Evolutionary conservation across 2,329 filamentous ascomycete species (phyloP).

Genomic region (Sphaerulina musiva): DNA sequence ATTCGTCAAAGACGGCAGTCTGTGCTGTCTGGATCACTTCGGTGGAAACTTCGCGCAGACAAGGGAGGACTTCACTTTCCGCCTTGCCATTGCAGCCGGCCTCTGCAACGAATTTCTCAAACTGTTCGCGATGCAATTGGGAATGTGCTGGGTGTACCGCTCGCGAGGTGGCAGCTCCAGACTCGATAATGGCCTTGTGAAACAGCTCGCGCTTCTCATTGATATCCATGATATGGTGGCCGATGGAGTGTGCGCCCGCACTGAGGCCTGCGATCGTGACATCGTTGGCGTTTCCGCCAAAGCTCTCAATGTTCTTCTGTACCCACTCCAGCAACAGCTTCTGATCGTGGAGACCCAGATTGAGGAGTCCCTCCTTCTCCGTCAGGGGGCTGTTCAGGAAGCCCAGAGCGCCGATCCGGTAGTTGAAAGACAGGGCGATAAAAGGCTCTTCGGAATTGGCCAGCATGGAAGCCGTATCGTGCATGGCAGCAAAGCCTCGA

Average conservation of each 20-base stretch:
- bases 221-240: slow-evolving; percentile 58
- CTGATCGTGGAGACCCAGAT: slow-evolving; percentile 37
- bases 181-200: slow-evolving; percentile 44
- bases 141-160: slow-evolving; percentile 40
- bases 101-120: slow-evolving; percentile 37
- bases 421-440: slow-evolving; percentile 54
- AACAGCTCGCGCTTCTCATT: slow-evolving; percentile 37
- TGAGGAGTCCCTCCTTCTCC: slow-evolving; percentile 48
- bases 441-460: slow-evolving; percentile 46
- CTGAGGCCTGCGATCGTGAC: slow-evolving; percentile 38
- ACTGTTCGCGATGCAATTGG: slow-evolving; percentile 41
- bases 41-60: slow-evolving; percentile 38
- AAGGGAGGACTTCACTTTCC: slow-evolving; percentile 36
- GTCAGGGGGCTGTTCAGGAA: slow-evolving; percentile 55
- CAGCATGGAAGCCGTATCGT: slow-evolving; percentile 51
- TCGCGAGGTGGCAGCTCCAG: slow-evolving; percentile 43
- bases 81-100: slow-evolving; percentile 30
- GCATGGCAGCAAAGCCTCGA: slow-evolving; percentile 44
- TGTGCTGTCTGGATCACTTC: slow-evolving; percentile 37
- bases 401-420: slow-evolving; percentile 60
- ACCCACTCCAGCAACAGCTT: slow-evolving; percentile 41
- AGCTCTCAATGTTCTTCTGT: slow-evolving; percentile 35
- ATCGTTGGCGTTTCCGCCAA: slow-evolving; percentile 33
- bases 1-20: slow-evolving; percentile 40
- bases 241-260: slow-evolving; percentile 60